Percentiles rank a stretch among this genome's conserved stretches.
phyloP scores from a whole-genome alignment of 192 early-diverging fungal species.

The Phycomyces blakesleeanus region DNA sequence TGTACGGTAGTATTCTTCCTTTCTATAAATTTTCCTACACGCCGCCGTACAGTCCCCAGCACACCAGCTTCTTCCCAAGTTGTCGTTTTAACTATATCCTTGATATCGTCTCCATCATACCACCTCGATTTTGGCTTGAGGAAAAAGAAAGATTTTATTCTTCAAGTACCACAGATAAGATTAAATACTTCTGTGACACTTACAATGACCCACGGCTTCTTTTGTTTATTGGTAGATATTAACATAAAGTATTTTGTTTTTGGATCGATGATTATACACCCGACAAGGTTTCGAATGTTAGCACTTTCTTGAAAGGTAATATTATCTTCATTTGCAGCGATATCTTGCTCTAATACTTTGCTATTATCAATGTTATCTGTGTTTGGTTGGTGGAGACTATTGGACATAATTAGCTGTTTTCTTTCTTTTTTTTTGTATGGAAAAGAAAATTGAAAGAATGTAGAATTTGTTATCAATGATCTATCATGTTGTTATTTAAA shows the following conservation, averaged over 20 bases:
- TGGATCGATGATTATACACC: conserved; percentile 4
- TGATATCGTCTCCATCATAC: not conserved
- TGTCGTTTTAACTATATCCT: not conserved
- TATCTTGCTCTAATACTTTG: not conserved
- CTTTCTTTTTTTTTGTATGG: too few relatives aligned
- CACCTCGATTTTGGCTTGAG: not conserved
- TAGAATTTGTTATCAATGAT: too few relatives aligned
- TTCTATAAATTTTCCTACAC: conserved; percentile 2
- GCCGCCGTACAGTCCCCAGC: not conserved
- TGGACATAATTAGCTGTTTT: too few relatives aligned
- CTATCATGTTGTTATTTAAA: too few relatives aligned
- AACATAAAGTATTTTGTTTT: conserved; percentile 4
- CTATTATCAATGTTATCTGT: too few relatives aligned
- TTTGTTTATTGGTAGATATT: not conserved
- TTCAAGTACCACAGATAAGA: not conserved
- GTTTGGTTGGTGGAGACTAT: too few relatives aligned
- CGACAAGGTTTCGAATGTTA: not conserved
- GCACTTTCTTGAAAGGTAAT: not conserved
- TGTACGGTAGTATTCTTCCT: not conserved
- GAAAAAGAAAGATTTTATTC: too few relatives aligned
- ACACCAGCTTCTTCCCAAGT: conserved; percentile 10
- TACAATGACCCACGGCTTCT: conserved; percentile 7
- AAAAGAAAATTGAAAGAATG: too few relatives aligned
- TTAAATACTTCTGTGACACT: not conserved
- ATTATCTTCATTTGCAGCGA: not conserved